A percentile compares a stretch with the other conserved stretches of the same genome.
phyloP scores from a whole-genome alignment of 371 early-diverging fungal species.

The Apophysomyces variabilis region DNA sequence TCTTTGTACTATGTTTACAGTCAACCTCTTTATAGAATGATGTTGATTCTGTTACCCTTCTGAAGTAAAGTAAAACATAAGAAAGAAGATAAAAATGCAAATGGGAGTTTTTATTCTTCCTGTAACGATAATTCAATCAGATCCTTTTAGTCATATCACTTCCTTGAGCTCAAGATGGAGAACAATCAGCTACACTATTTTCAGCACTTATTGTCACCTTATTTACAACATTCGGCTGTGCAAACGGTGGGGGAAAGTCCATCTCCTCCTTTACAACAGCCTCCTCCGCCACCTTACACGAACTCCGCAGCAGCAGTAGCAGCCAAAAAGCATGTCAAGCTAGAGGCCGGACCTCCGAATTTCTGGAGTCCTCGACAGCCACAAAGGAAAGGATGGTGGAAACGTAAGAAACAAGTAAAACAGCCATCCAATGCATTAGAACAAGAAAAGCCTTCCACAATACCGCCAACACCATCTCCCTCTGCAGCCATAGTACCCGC shows the following conservation, averaged over 20 bases:
- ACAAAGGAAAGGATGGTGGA: conserved; percentile 2
- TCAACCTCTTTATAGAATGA: not conserved
- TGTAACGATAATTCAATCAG: too few species aligned
- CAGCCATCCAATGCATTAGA: not conserved
- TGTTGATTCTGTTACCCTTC: too few species aligned
- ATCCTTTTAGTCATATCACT: too few species aligned
- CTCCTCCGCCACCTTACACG: conserved; percentile 1
- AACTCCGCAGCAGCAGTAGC: not conserved
- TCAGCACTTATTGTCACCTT: conserved; percentile 6
- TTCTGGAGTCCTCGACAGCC: conserved; percentile 7
- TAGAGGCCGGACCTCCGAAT: not conserved
- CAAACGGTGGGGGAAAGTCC: not conserved
- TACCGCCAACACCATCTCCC: not conserved
- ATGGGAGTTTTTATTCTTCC: too few species aligned
- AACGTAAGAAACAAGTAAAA: not conserved
- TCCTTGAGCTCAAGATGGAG: not conserved
- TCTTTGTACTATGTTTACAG: not conserved
- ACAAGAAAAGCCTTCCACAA: not conserved
- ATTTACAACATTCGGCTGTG: conserved; percentile 1
- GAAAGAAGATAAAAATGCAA: not conserved
- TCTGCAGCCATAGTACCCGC: not conserved
- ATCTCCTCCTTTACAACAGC: not conserved
- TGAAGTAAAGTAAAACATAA: not conserved
- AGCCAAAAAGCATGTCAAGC: not conserved
- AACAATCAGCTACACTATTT: conserved; percentile 1